Evolutionary conservation across 169 alveolate genomes (phyloP).

Genomic region (Amoebophrya sp.): DNA sequence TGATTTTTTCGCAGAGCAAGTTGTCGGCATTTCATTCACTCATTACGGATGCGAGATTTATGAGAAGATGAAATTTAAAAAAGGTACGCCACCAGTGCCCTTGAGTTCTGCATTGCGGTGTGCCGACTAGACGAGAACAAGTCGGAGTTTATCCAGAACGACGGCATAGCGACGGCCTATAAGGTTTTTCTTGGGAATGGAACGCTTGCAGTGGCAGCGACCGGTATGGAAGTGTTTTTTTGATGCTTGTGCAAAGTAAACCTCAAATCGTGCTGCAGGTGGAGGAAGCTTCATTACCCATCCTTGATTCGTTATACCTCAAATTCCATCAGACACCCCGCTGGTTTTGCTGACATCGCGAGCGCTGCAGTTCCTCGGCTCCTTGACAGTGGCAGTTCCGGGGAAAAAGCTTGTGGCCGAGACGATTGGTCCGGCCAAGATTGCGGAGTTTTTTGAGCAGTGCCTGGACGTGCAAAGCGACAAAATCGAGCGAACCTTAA

Average conservation of each 20-base stretch:
- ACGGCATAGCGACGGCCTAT: background rate
- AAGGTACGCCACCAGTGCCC: background rate
- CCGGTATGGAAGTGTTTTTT: too few relatives aligned
- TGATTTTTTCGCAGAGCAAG: too few relatives aligned
- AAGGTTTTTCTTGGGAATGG: background rate
- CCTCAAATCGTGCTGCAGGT: too few relatives aligned
- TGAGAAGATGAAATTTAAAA: too few relatives aligned
- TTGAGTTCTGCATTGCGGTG: slow-evolving; percentile 4
- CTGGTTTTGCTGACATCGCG: too few relatives aligned
- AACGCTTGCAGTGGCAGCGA: background rate
- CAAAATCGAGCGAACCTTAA: background rate
- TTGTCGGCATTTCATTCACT: too few relatives aligned
- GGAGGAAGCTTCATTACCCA: too few relatives aligned
- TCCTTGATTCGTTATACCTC: too few relatives aligned
- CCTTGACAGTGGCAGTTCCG: background rate
- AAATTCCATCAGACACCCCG: too few relatives aligned
- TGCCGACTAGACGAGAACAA: background rate
- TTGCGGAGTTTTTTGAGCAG: background rate
- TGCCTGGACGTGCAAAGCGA: background rate
- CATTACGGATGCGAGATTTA: too few relatives aligned
- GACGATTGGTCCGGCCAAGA: background rate
- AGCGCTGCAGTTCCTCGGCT: background rate
- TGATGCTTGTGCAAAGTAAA: too few relatives aligned
- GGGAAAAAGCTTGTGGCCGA: background rate
- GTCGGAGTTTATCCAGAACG: background rate